phyloP scores from a whole-genome alignment of 257 asterid genomes.

The Thymus quinquecostatus region DNA sequence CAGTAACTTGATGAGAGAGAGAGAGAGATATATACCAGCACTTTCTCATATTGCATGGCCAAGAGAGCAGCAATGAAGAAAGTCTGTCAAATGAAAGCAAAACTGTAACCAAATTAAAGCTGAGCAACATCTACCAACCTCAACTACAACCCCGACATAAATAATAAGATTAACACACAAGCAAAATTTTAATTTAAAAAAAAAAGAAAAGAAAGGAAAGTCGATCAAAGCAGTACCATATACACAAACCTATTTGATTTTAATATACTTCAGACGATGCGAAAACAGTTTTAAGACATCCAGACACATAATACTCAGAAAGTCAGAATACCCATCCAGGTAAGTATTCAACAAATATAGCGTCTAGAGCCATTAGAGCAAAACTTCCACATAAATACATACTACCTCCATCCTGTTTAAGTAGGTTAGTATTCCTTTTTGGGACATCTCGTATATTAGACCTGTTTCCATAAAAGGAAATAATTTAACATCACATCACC shows the following conservation, averaged over 20 bases:
- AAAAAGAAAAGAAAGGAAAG: neutral
- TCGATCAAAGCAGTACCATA: slow-evolving; percentile 10
- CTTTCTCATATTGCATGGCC: slow-evolving; percentile 45
- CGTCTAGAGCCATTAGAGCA: neutral
- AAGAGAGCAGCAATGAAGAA: slow-evolving; percentile 46
- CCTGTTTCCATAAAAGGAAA: too few relatives aligned
- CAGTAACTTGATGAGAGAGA: slow-evolving; percentile 5
- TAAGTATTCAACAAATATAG: neutral
- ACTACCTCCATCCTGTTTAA: too few relatives aligned
- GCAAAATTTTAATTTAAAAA: neutral
- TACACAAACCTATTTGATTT: neutral
- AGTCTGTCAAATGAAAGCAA: slow-evolving; percentile 36
- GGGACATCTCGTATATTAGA: too few relatives aligned
- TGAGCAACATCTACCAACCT: slow-evolving; percentile 4
- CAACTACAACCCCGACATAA: neutral
- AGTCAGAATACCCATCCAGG: slow-evolving; percentile 5
- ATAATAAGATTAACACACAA: slow-evolving; percentile 7
- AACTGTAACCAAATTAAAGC: slow-evolving; percentile 15
- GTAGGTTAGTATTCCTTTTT: too few relatives aligned
- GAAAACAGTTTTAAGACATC: neutral
- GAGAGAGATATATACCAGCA: slow-evolving; percentile 37
- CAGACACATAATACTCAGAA: slow-evolving; percentile 1
- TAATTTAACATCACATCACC: too few relatives aligned
- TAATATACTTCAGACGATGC: neutral
- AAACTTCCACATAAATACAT: neutral